phyloP scores from a whole-genome alignment of 2,329 filamentous ascomycete species.

The Teratosphaeria gauchensis region DNA sequence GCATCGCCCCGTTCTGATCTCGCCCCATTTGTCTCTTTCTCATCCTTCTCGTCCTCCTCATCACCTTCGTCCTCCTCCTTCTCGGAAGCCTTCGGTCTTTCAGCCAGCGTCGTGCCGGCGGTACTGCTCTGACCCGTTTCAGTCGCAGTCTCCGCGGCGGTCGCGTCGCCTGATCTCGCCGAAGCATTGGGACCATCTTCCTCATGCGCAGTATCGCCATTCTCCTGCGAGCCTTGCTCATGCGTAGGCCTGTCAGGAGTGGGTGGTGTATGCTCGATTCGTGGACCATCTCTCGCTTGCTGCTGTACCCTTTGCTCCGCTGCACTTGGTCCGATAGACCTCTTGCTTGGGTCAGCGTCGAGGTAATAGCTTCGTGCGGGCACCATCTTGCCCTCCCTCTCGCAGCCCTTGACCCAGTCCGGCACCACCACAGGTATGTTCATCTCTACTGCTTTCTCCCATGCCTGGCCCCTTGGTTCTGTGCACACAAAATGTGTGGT shows the following conservation, averaged over 20 bases:
- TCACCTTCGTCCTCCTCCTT: constrained; percentile 4
- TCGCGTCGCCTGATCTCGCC: neutral
- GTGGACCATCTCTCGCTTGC: constrained; percentile 30
- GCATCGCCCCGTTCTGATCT: neutral
- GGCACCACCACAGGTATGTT: constrained; percentile 95
- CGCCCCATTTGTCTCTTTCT: neutral
- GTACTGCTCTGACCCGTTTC: neutral
- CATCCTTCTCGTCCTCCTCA: constrained; percentile 3
- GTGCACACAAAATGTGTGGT: constrained; percentile 98
- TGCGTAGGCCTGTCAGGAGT: constrained; percentile 34
- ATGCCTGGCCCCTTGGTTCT: constrained; percentile 76
- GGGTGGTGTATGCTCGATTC: constrained; percentile 42
- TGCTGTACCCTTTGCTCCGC: constrained; percentile 18
- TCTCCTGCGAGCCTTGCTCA: neutral
- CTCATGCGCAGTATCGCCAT: neutral
- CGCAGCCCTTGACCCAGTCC: constrained; percentile 96
- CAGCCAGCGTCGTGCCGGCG: constrained; percentile 5
- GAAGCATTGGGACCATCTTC: neutral
- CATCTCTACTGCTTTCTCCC: constrained; percentile 96
- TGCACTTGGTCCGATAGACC: constrained; percentile 39
- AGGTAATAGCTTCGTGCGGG: constrained; percentile 94
- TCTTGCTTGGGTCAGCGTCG: constrained; percentile 63
- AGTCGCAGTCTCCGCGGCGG: neutral
- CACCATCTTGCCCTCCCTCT: constrained; percentile 82
- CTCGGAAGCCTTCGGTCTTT: neutral